Base-by-base conservation (phyloP, 331 rosid species). In the Quercus lobata region DNA sequence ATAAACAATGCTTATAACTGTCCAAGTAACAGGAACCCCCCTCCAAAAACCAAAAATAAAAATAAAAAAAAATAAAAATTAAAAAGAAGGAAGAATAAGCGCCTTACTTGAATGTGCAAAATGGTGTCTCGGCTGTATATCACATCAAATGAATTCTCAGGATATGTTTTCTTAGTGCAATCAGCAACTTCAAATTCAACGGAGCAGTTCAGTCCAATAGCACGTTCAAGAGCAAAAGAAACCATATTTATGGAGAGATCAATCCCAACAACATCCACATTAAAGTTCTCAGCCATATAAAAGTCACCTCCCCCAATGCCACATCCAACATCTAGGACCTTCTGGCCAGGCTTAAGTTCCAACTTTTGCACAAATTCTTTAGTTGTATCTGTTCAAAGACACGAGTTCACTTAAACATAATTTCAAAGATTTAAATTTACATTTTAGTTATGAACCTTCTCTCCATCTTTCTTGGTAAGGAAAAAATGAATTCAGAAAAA, bases 261-360 rank as follows among this genome's bases (percentile, higher is more conserved):
- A 52, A 95, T 87, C 56, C 97, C 97, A 24, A 93, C 90, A 55
- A 93, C 97, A 79, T 93, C 97, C 10, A 88, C 97, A 73, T 89
- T 92, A 78, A 86, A 95, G 30, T 88, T 91, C 73, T 82, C 85
- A 34, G 97, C 97, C 97, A 95, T 91, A 88, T 95, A 95, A 60
- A 95, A 92, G 83, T 92, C 99, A 49, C 96, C 97, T 46, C 97
- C 99, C 41, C 99, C 99, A 75, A 86, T 91, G 68, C 99, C 99
- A 82, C 99, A 95, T 61, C 99, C 97, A 72, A 95, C 97, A 85
- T 95, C 99, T 7, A 95, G 87, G 69, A 95, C 94, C 80, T 89
- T 90, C 88, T 92, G 97, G 44, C 93, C 94, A 78, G 93, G 86
- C 86, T 89, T 85, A 17, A 95, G 94, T n/a, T 81, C 93, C 80